Evolutionary conservation across 129 eudicot genomes (phyloP), one percentile per base, ranked within the genome.

Genomic region (Lactuca saligna): DNA sequence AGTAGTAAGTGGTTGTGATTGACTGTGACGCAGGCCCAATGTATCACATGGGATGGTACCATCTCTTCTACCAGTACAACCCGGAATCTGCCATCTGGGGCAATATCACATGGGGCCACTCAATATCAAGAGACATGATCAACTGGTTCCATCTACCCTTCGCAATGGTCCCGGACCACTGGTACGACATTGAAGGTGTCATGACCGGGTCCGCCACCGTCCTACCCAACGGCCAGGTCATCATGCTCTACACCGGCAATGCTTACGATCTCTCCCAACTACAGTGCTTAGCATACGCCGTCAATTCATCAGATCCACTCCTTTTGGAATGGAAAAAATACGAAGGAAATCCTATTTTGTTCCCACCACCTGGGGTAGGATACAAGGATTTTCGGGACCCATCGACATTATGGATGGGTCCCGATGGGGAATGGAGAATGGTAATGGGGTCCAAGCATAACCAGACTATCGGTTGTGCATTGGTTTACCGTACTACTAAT

Each of bases 71-170:
- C 54, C 97, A 91, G 66, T 91, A 91, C 86, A 91, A 91, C 42
- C 97, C 95, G 0, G 84, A 88, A n/a, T 73, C 98, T 14, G 98
- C 98, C 17, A 82, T 92, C 1, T 92, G 98, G 98, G 98, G 98
- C 0, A 92, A 84, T 80, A 92, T 92, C 81, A 80, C 96, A 32
- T 92, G 98, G 98, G 98, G 91, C 71, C 98, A 92, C 31, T 95
- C 98, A 0, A 85, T 89, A 3, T 92, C 98, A 8, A 84, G 17
- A 56, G 98, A 89, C 72, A 82, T 92, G 54, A 87, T 92, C 72
- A 76, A 83, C 59, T 92, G 96, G 96, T 78, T 68, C 71, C 79
- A 92, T 61, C 86, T 92, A 29, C 96, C 95, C n/a, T 73, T 86
- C 8, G 90, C 97, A 31, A 88, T 91, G 97, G 89, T 88, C 39